Evolutionary conservation across 768 basidiomycete species (phyloP).

Genomic region (Russula abietina): DNA sequence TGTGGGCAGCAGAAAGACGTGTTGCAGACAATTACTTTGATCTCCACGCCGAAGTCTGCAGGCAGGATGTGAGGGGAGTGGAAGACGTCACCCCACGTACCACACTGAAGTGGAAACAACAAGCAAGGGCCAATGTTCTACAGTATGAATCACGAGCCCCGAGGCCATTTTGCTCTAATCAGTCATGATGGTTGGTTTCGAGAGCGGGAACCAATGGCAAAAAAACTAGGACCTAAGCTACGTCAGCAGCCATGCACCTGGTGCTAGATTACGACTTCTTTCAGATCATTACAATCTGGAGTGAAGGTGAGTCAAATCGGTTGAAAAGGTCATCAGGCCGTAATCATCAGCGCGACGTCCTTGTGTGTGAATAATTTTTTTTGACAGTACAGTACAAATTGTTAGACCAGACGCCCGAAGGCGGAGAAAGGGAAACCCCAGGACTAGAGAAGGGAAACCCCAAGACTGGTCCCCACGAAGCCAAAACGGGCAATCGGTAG

Average conservation of each 20-base stretch:
- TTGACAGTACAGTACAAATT: neutral
- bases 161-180: neutral
- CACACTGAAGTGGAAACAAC: neutral
- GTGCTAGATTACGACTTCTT: neutral
- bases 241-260: neutral
- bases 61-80: neutral
- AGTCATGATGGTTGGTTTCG: neutral
- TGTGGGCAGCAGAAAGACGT: too few relatives aligned
- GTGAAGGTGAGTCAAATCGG: constrained; percentile 11
- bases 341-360: too few relatives aligned
- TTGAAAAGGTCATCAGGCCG: neutral
- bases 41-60: neutral
- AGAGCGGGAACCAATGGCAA: neutral
- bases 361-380: neutral
- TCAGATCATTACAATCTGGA: constrained; percentile 2
- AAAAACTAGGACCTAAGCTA: neutral
- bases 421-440: neutral
- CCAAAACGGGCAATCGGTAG: constrained; percentile 2
- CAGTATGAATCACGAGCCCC: neutral
- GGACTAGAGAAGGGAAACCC: neutral
- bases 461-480: too few relatives aligned
- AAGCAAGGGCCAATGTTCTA: too few relatives aligned
- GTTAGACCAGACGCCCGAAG: neutral
- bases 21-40: neutral
- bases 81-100: neutral